Conservation (phyloP, 495 filamentous ascomycete genomes). For the Penicillium coprophilum region DNA sequence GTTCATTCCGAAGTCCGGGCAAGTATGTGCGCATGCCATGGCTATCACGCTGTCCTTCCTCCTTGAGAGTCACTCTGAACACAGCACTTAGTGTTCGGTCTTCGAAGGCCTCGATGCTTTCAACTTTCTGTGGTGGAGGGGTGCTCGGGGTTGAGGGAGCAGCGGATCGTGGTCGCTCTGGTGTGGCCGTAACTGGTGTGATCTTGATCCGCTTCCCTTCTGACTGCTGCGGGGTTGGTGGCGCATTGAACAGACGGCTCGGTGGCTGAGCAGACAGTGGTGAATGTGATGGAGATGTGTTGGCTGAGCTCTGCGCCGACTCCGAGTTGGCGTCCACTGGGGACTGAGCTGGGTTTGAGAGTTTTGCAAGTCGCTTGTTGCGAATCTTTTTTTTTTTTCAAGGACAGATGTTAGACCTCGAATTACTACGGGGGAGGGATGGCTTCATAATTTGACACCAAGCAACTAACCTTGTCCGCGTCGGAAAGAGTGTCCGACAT, state of each 20-base stretch:
- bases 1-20: conserved; percentile 60
- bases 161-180: conserved; percentile 38
- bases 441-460: background rate
- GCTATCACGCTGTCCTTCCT: conserved; percentile 54
- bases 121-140: conserved; percentile 39
- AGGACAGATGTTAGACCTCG: conserved; percentile 5
- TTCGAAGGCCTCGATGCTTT: conserved; percentile 66
- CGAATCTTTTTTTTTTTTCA: conserved; percentile 57
- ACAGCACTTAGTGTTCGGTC: conserved; percentile 65
- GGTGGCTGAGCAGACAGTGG: conserved; percentile 20
- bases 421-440: conserved; percentile 10
- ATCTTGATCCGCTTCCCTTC: conserved; percentile 52
- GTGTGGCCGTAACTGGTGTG: conserved; percentile 31
- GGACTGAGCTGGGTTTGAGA: conserved; percentile 43
- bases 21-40: conserved; percentile 60
- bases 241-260: conserved; percentile 5
- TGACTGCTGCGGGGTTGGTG: conserved; percentile 27
- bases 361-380: conserved; percentile 67
- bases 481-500: conserved; percentile 54
- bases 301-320: conserved; percentile 28
- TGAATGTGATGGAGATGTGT: conserved; percentile 27
- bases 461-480: conserved; percentile 54
- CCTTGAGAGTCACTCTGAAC: conserved; percentile 72
- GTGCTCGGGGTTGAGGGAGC: conserved; percentile 35
- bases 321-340: conserved; percentile 27